phyloP scores from a whole-genome alignment of 768 basidiomycete species.

The Suillus fuscotomentosus region DNA sequence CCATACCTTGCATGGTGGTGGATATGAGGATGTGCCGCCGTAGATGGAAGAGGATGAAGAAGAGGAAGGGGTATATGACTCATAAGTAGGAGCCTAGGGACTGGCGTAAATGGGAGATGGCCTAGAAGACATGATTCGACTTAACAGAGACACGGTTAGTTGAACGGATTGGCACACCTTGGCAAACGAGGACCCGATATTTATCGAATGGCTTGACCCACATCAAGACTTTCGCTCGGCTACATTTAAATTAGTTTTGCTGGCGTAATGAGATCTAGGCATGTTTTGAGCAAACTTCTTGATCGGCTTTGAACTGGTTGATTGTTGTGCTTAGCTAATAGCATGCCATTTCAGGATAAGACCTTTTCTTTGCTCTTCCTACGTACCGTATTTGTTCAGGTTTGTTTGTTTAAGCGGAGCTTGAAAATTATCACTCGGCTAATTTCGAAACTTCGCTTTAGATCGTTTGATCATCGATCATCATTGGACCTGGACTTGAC shows the following conservation, averaged over 20 bases:
- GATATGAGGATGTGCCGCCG: slow-evolving; percentile 9
- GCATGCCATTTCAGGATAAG: no score
- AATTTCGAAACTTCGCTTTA: no score
- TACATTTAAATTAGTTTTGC: slow-evolving; percentile 19
- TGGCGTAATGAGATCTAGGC: slow-evolving; percentile 3
- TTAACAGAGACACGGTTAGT: slow-evolving; percentile 4
- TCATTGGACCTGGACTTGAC: no score
- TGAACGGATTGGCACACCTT: slow-evolving; percentile 1
- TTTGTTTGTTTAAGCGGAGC: no score
- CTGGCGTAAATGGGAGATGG: slow-evolving; percentile 25
- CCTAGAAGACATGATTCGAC: slow-evolving; percentile 25
- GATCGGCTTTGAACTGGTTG: slow-evolving; percentile 18
- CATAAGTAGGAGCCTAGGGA: slow-evolving; percentile 27
- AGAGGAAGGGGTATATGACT: slow-evolving; percentile 17
- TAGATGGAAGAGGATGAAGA: slow-evolving; percentile 25
- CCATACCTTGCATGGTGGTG: slow-evolving; percentile 44
- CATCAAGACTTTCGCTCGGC: slow-evolving; percentile 20
- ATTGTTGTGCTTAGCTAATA: no score
- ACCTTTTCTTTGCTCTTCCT: no score
- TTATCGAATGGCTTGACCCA: slow-evolving; percentile 19
- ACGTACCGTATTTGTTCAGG: no score
- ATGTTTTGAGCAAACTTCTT: slow-evolving; percentile 18
- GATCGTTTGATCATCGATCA: no score
- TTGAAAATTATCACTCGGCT: no score
- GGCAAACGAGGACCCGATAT: slow-evolving; percentile 17